phyloP scores from a whole-genome alignment of 148 eudicot genomes.

The Fagopyrum esculentum region DNA sequence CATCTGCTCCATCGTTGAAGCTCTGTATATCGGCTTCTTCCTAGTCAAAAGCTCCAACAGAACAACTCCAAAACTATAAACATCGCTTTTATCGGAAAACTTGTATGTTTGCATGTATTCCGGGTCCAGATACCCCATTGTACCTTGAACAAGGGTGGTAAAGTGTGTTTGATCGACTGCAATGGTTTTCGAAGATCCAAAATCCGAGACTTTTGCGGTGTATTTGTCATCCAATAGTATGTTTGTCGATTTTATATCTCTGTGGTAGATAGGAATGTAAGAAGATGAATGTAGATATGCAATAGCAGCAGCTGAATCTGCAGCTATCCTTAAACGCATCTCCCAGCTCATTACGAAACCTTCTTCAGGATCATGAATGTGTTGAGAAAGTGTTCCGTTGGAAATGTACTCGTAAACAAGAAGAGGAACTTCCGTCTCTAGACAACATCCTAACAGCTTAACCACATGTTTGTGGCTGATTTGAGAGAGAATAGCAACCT shows the following conservation, averaged over 20 bases:
- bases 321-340: conserved; percentile 7
- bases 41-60: conserved; percentile 15
- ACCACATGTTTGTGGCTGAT: conserved; percentile 14
- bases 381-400: conserved; percentile 10
- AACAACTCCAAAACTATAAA: conserved; percentile 13
- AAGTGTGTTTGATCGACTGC: conserved; percentile 1
- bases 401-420: conserved; percentile 12
- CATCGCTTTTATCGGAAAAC: conserved; percentile 7
- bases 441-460: conserved; percentile 9
- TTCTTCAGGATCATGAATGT: conserved; percentile 5
- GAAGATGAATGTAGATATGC: conserved; percentile 6
- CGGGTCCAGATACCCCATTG: conserved; percentile 13
- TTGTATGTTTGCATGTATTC: background rate
- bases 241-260: conserved; percentile 7
- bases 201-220: background rate
- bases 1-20: conserved; percentile 6
- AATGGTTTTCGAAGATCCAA: conserved; percentile 7
- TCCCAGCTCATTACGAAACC: background rate
- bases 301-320: conserved; percentile 3
- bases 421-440: conserved; percentile 16
- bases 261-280: background rate
- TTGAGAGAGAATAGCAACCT: conserved; percentile 11
- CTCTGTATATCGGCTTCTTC: conserved; percentile 14
- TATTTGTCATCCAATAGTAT: background rate
- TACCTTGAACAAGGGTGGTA: conserved; percentile 10